Evolutionary conservation across 2,329 filamentous ascomycete genomes (phyloP).

Genomic region (Fusarium sp.): DNA sequence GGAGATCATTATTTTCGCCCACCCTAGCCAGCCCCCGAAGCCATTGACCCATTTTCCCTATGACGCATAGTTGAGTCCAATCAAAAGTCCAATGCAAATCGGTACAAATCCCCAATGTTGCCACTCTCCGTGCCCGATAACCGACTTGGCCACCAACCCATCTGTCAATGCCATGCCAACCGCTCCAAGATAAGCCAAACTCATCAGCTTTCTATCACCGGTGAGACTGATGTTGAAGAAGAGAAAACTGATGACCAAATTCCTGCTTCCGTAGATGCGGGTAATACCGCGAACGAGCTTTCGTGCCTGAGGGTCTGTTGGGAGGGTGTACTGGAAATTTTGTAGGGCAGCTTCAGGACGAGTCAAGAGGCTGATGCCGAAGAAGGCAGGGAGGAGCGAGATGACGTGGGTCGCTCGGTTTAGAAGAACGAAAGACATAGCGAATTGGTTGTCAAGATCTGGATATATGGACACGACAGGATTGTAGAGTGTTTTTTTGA

Average conservation of each 20-base stretch:
- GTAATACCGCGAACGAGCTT: neutral
- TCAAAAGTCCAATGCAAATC: neutral
- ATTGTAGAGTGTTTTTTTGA: too few species aligned
- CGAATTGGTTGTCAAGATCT: neutral
- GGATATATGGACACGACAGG: neutral
- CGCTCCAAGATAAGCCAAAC: neutral
- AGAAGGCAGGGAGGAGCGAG: neutral
- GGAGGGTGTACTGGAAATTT: neutral
- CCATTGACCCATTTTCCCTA: too few species aligned
- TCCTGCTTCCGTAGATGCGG: slow-evolving; percentile 10
- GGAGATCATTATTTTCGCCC: too few species aligned
- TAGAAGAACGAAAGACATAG: neutral
- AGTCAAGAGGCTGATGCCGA: slow-evolving; percentile 13
- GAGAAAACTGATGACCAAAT: neutral
- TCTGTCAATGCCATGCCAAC: slow-evolving; percentile 4
- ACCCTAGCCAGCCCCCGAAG: too few species aligned
- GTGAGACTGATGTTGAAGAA: neutral
- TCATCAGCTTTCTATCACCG: neutral
- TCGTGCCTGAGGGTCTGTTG: neutral
- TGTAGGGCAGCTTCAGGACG: slow-evolving; percentile 6
- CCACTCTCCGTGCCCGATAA: slow-evolving; percentile 13
- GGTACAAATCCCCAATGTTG: slow-evolving; percentile 8
- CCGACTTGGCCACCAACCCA: slow-evolving; percentile 1
- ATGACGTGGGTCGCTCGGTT: neutral
- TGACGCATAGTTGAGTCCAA: neutral